These are phyloP conservation scores for Alternaria panax DNA, from an alignment of 2,329 filamentous ascomycete genomes.

Conservation along the genomic window DNA sequence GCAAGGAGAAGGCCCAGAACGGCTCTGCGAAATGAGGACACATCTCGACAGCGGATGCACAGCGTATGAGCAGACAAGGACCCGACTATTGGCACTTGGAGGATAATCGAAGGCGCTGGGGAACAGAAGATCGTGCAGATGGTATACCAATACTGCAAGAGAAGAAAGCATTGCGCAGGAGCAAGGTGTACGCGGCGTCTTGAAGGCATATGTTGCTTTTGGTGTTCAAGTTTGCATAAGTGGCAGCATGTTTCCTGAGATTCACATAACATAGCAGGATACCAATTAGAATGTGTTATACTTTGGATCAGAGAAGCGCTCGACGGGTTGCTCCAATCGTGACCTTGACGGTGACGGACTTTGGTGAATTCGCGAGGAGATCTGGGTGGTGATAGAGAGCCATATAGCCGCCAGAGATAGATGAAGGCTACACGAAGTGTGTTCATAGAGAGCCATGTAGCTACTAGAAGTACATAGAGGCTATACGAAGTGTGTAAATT, in stretches of 20 bases:
- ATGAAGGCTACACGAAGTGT: too few relatives aligned
- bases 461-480: too few relatives aligned
- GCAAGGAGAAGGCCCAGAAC: slow-evolving; percentile 57
- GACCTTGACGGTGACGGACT: too few relatives aligned
- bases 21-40: slow-evolving; percentile 33
- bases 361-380: too few relatives aligned
- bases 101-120: slow-evolving; percentile 1
- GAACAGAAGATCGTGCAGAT: neutral
- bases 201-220: slow-evolving; percentile 6
- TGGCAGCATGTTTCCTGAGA: slow-evolving; percentile 3
- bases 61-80: neutral
- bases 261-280: slow-evolving; percentile 13
- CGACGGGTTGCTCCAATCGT: too few relatives aligned
- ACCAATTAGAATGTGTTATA: slow-evolving; percentile 14
- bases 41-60: neutral
- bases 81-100: neutral
- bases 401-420: too few relatives aligned
- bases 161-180: slow-evolving; percentile 31
- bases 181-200: slow-evolving; percentile 33
- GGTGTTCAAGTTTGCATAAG: slow-evolving; percentile 3
- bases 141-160: slow-evolving; percentile 15
- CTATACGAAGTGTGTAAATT: too few relatives aligned
- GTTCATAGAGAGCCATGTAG: too few relatives aligned
- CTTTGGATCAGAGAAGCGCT: too few relatives aligned
- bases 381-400: too few relatives aligned